phyloP scores from a whole-genome alignment of 352 stramenopile genomes.

The Globisporangium apiculatum region DNA sequence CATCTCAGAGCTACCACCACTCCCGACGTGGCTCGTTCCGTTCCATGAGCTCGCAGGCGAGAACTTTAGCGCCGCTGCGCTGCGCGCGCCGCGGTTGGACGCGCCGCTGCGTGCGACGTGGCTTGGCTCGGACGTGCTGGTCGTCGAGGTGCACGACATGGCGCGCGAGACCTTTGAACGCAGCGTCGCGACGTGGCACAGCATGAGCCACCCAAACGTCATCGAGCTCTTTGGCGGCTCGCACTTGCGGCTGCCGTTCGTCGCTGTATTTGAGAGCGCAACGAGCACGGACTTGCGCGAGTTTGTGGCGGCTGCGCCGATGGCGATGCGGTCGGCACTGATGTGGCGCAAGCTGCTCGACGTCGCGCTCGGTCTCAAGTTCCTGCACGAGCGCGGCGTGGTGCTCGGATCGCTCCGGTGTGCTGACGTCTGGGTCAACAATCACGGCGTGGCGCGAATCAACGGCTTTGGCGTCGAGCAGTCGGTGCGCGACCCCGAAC shows the following conservation, averaged over 20 bases:
- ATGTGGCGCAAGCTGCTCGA: constrained; percentile 28
- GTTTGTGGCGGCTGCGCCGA: constrained; percentile 11
- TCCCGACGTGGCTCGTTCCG: constrained; percentile 18
- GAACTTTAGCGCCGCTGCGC: background rate
- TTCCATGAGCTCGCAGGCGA: constrained; percentile 16
- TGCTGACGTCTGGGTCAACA: constrained; percentile 28
- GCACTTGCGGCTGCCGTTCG: constrained; percentile 9
- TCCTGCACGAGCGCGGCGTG: constrained; percentile 27
- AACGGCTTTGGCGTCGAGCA: constrained; percentile 24
- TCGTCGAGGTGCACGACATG: constrained; percentile 1
- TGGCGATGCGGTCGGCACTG: background rate
- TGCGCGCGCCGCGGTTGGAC: background rate
- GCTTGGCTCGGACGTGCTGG: background rate
- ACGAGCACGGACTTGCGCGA: constrained; percentile 17
- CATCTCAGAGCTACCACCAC: background rate
- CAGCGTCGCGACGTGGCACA: constrained; percentile 87
- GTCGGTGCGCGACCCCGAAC: background rate
- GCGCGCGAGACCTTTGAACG: constrained; percentile 11
- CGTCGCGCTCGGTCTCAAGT: constrained; percentile 23
- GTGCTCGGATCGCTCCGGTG: constrained; percentile 66
- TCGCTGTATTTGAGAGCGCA: constrained; percentile 24
- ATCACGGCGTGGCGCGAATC: constrained; percentile 17
- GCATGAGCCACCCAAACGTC: constrained; percentile 80
- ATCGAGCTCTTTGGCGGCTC: constrained; percentile 57
- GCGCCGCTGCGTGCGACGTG: background rate